Evolutionary conservation across 2,329 filamentous ascomycete species (phyloP).

Genomic region (Pseudocercospora macadamiae): DNA sequence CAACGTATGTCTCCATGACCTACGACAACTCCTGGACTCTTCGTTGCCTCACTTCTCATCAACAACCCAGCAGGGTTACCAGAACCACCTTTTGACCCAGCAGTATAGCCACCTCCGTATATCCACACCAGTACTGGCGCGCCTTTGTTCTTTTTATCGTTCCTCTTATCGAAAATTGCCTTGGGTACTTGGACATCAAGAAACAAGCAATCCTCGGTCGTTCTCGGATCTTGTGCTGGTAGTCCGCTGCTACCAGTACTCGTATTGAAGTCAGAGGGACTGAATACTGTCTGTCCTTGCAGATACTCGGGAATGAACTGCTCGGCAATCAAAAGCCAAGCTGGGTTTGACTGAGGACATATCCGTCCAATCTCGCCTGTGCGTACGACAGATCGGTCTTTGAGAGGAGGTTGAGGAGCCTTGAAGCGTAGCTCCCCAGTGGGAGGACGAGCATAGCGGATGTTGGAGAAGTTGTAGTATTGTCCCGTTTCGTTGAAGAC

Average conservation of each 20-base stretch:
- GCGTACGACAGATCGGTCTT: constrained; percentile 51
- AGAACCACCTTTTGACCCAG: constrained; percentile 42
- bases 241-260: constrained; percentile 19
- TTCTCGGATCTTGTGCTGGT: constrained; percentile 34
- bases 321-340: constrained; percentile 46
- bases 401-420: constrained; percentile 44
- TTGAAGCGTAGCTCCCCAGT: constrained; percentile 55
- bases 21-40: constrained; percentile 44
- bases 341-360: constrained; percentile 50
- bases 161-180: constrained; percentile 35
- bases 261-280: constrained; percentile 22
- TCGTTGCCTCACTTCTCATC: constrained; percentile 43
- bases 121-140: constrained; percentile 47
- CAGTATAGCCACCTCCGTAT: constrained; percentile 52
- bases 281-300: constrained; percentile 18
- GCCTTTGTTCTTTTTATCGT: constrained; percentile 25
- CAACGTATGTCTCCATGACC: background rate
- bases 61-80: constrained; percentile 40
- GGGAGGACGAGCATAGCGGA: constrained; percentile 59
- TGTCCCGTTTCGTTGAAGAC: constrained; percentile 41
- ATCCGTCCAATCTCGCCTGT: constrained; percentile 47
- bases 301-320: constrained; percentile 40
- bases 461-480: constrained; percentile 52
- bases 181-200: constrained; percentile 45
- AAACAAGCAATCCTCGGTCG: constrained; percentile 46